Evolutionary conservation across 2,329 filamentous ascomycete genomes (phyloP).

Genomic region (Alternaria atra): DNA sequence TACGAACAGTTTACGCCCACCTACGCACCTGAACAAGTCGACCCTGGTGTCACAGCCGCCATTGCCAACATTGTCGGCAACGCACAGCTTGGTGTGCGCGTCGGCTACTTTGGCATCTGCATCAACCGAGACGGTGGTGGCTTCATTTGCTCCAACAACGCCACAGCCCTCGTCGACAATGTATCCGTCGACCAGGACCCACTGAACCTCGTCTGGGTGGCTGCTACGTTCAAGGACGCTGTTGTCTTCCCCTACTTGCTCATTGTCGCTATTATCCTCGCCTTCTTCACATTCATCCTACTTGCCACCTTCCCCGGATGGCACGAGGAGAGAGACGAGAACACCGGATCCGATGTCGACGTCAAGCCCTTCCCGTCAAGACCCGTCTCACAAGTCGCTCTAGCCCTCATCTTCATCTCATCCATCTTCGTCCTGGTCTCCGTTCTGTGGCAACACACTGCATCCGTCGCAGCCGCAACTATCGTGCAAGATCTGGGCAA

Average conservation of each 20-base stretch:
- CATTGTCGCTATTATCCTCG: conserved; percentile 98
- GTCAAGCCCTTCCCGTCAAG: conserved; percentile 94
- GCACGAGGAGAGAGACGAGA: conserved; percentile 87
- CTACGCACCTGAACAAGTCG: conserved; percentile 86
- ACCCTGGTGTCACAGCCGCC: conserved; percentile 84
- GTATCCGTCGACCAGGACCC: conserved; percentile 92
- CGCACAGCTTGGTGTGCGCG: conserved; percentile 85
- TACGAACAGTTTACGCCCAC: conserved; percentile 85
- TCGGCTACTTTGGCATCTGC: conserved; percentile 98
- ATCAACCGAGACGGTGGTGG: conserved; percentile 88
- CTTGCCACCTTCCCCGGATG: conserved; percentile 97
- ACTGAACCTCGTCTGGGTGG: conserved; percentile 96
- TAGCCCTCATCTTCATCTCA: conserved; percentile 85
- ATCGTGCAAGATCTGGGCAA: conserved; percentile 94
- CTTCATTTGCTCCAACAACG: conserved; percentile 97
- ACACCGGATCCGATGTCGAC: conserved; percentile 81
- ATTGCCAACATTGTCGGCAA: conserved; percentile 89
- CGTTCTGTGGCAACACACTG: conserved; percentile 91
- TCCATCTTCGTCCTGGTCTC: conserved; percentile 72
- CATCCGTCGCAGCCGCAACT: conserved; percentile 91
- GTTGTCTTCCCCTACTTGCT: conserved; percentile 98
- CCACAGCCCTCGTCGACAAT: conserved; percentile 88
- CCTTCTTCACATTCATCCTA: conserved; percentile 93
- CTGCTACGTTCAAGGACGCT: conserved; percentile 96
- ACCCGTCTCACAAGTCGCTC: conserved; percentile 88